Base-by-base conservation (phyloP, 1,284 basidiomycete genomes). In the Cutaneotrichosporon arboriforme region DNA sequence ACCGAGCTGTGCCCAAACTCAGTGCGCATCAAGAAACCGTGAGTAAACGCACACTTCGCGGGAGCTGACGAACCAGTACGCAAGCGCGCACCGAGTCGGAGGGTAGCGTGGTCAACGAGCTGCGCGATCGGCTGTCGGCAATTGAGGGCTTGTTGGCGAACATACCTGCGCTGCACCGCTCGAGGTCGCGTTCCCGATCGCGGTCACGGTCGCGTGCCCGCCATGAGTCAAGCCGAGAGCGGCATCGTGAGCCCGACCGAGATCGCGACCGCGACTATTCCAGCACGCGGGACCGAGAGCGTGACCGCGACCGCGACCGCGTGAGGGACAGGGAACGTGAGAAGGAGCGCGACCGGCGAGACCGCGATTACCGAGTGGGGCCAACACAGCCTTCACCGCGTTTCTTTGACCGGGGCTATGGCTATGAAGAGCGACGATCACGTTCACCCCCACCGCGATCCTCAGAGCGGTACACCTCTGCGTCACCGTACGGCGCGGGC, bases 1-100 rank as follows among this genome's bases (percentile, higher is more conserved):
- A 48, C 53, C 20, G 60, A 65, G 13, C 41, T 69, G 41, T 72
- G 69, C 51, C 69, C 69, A 1, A 57, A 69, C 47, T 57, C 59
- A 1, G 54, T 59, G 17, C 59, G 60, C 26, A 51, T 59, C 31
- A 59, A 61, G 49, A 61, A 60, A 40, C 20, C 51, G 61, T 63
- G 43, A 54, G 63, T 54, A 39, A n/a, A 12, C n/a, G n/a, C n/a
- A n/a, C n/a, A n/a, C n/a, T 4, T 42, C 20, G 20, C 9, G 9
- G 12, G 23, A 18, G 33, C 15, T 36, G 39, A 42, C 26, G 10
- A 15, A 35, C 5, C 26, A 23, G 21, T 5, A 20, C 21, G 23
- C 15, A 13, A 4, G 20, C 26, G 5, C 20, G 39, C 40, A 49
- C 50, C 45, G 50, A 49, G 21, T 31, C 50, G 39, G 55, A 63